Evolutionary conservation across 345 rosid genomes (phyloP), one percentile per base, ranked within the genome.

Genomic region (Arabidopsis suecica): DNA sequence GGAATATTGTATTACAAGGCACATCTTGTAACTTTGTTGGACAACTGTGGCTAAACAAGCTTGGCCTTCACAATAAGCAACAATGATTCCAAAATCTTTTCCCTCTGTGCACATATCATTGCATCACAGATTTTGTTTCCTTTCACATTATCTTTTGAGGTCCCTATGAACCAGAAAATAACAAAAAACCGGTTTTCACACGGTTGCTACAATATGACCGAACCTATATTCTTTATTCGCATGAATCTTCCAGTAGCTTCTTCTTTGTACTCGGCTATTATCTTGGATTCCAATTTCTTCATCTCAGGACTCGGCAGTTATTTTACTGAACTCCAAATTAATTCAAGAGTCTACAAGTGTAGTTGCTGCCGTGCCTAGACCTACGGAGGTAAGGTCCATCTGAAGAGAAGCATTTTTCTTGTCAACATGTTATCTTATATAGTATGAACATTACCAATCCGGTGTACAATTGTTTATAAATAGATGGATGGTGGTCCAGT

Each of bases 171-270:
- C 38, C 48, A 20, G 8, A 54, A 33, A 54, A 3, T n/a, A 33
- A 51, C 56, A 53, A 16, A 56, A 16, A 56, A 51, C 12, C 44
- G 7, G 32, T 60, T 66, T 34, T 20, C 44, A 32, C 61, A 84
- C 88, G 84, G 73, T 71, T 54, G 84, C 86, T 58, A 85, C 53
- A 45, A 86, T 50, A 65, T 84, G 18, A 16, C 88, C 80, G 85
- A 84, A 73, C 88, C 86, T 3, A 28, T 7, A 2, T 22, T 33
- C 0, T 83, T 78, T 68, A 81, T 77, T 86, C 86, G 72, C 81
- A 69, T 71, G 63, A 77, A 77, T 86, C 92, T 47, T 77, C 73
- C 85, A 83, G 74, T 28, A 73, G 78, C 65, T 80, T 67, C 83
- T 76, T 73, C 75, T 76, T 84, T 60, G 82, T 81, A 10, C 14